phyloP scores from a whole-genome alignment of 1,284 basidiomycete species.

The Singerocomus inundabilis region DNA sequence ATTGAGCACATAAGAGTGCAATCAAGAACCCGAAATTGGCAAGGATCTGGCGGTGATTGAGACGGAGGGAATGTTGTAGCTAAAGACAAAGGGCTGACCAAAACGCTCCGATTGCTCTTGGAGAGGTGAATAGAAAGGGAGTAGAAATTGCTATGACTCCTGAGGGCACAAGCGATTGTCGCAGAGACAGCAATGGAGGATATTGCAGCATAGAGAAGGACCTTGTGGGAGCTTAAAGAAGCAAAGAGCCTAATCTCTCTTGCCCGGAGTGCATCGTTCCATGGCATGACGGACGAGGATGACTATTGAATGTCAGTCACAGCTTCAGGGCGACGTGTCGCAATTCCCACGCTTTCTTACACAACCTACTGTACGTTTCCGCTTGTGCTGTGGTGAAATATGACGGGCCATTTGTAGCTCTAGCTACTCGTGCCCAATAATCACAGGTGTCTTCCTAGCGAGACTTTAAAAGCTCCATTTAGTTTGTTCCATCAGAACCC shows the following conservation, averaged over 20 bases:
- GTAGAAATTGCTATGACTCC: slow-evolving; percentile 90
- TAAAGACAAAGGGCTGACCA: slow-evolving; percentile 53
- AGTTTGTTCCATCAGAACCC: background rate
- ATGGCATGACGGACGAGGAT: slow-evolving; percentile 26
- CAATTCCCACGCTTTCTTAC: background rate
- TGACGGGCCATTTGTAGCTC: background rate
- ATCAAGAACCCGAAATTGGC: slow-evolving; percentile 88
- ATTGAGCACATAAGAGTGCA: slow-evolving; percentile 72
- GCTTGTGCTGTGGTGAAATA: no score
- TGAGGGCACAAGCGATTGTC: slow-evolving; percentile 77
- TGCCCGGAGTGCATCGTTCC: slow-evolving; percentile 38
- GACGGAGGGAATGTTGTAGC: background rate
- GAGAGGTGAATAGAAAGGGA: slow-evolving; percentile 91
- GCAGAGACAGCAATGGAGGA: slow-evolving; percentile 71
- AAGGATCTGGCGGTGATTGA: slow-evolving; percentile 64
- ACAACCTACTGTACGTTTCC: no score
- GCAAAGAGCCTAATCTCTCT: slow-evolving; percentile 42
- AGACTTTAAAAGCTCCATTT: background rate
- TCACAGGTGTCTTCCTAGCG: background rate
- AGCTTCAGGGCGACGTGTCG: background rate
- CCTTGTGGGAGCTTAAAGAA: slow-evolving; percentile 57
- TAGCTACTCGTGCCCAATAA: background rate
- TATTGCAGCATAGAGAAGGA: slow-evolving; percentile 66
- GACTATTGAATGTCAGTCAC: background rate
- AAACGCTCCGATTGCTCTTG: slow-evolving; percentile 83